A percentile compares a stretch with the other conserved stretches of the same genome.
Conservation (phyloP, 108 stramenopile genomes). For the Cylindrotheca fusiformis region DNA sequence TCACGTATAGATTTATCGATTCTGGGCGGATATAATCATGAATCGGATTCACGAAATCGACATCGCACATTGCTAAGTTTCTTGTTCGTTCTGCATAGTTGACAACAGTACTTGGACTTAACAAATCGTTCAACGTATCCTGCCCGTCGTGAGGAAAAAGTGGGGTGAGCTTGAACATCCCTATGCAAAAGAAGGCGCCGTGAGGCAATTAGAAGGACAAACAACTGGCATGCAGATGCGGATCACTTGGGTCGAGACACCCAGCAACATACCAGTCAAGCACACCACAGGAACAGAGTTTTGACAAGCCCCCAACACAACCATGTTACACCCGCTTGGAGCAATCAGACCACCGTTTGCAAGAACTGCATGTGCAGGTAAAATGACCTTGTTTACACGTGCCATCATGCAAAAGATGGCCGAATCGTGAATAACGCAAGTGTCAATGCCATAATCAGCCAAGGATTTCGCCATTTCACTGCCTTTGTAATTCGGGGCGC, state of each 20-base stretch:
- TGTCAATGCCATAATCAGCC: conserved; percentile 75
- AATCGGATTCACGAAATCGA: conserved; percentile 91
- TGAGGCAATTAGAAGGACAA: too few relatives aligned
- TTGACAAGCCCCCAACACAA: conserved; percentile 90
- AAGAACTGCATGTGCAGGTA: conserved; percentile 94
- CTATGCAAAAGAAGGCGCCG: not conserved
- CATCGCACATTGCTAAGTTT: conserved; percentile 27
- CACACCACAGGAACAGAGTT: conserved; percentile 94
- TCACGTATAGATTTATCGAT: conserved; percentile 89
- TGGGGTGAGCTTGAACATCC: conserved; percentile 96
- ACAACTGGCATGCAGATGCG: too few relatives aligned
- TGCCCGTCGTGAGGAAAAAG: conserved; percentile 96
- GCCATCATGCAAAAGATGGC: conserved; percentile 78
- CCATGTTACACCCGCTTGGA: conserved; percentile 84
- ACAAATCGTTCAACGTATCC: conserved; percentile 89
- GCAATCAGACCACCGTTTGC: conserved; percentile 97
- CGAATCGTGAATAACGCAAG: conserved; percentile 46
- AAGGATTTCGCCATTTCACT: conserved; percentile 83
- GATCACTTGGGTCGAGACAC: too few relatives aligned
- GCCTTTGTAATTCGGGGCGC: conserved; percentile 84
- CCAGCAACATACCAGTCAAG: conserved; percentile 57
- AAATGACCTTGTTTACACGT: conserved; percentile 92
- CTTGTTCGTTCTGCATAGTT: conserved; percentile 12
- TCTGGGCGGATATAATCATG: conserved; percentile 95
- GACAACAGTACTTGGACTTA: conserved; percentile 51